These are phyloP conservation scores for Kappamyces sp. DNA, from an alignment of 192 early-diverging fungal species.

Conservation along the genomic window DNA sequence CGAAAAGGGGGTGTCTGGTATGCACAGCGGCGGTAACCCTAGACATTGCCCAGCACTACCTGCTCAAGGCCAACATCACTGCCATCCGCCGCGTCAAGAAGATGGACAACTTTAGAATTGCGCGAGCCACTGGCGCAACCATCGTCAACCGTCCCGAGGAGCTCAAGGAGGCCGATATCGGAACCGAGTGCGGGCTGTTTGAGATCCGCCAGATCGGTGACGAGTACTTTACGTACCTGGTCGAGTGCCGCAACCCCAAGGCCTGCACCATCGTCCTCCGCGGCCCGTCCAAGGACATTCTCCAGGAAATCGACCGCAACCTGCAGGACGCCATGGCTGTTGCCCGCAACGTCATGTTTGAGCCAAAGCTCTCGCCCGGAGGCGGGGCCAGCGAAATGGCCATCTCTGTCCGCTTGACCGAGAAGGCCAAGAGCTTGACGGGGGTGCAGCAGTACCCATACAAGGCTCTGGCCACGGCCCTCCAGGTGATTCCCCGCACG, in stretches of 20 bases:
- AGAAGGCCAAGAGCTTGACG: slow-evolving; percentile 82
- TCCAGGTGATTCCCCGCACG: slow-evolving; percentile 98
- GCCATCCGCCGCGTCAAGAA: slow-evolving; percentile 96
- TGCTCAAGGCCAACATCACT: slow-evolving; percentile 96
- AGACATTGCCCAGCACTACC: slow-evolving; percentile 97
- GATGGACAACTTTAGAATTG: slow-evolving; percentile 98
- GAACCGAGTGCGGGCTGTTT: slow-evolving; percentile 90
- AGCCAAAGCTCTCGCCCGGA: slow-evolving; percentile 86
- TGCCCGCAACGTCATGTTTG: slow-evolving; percentile 96
- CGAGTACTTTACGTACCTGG: slow-evolving; percentile 97
- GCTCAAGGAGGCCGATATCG: slow-evolving; percentile 92
- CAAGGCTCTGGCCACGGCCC: slow-evolving; percentile 84
- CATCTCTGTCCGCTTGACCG: slow-evolving; percentile 77
- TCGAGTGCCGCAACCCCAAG: slow-evolving; percentile 92
- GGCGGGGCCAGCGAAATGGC: slow-evolving; percentile 99
- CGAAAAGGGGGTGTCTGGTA: slow-evolving; percentile 95
- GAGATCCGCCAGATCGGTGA: slow-evolving; percentile 96
- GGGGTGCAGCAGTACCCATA: slow-evolving; percentile 98
- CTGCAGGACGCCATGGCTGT: slow-evolving; percentile 98
- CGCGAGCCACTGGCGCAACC: slow-evolving; percentile 92
- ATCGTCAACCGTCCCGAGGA: slow-evolving; percentile 97
- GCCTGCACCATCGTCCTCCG: slow-evolving; percentile 97
- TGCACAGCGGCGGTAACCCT: slow-evolving; percentile 11
- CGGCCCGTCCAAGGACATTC: slow-evolving; percentile 94
- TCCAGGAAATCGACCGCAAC: slow-evolving; percentile 98